Percentiles rank a stretch among this genome's conserved stretches.
Evolutionary conservation across 192 early-diverging fungal species (phyloP).

Genomic region (Dissophora ornata): DNA sequence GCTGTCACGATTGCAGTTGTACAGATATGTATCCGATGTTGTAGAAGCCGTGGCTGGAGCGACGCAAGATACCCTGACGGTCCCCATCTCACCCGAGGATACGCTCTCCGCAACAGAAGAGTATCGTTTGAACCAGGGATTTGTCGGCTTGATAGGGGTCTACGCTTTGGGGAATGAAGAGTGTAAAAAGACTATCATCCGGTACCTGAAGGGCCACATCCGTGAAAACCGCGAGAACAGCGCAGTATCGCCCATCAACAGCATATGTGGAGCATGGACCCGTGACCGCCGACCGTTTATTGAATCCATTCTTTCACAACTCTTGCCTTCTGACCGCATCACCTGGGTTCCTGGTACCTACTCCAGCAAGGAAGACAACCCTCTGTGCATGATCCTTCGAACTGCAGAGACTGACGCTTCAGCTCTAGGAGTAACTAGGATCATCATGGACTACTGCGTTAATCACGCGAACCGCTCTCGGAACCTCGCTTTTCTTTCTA

Average conservation of each 20-base stretch:
- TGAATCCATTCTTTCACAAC: background rate
- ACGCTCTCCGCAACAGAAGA: background rate
- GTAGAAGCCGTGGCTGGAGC: too few relatives aligned
- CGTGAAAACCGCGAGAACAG: background rate
- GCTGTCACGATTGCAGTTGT: too few relatives aligned
- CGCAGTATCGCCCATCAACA: background rate
- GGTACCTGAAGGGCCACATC: background rate
- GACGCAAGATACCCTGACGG: too few relatives aligned
- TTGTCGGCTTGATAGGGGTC: background rate
- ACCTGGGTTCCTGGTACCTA: constrained; percentile 24
- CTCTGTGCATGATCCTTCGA: background rate
- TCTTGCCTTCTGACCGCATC: background rate
- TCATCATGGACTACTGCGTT: constrained; percentile 13
- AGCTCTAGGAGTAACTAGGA: background rate
- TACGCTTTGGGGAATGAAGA: background rate
- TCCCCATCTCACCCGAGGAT: background rate
- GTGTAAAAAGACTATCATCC: background rate
- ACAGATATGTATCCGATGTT: too few relatives aligned
- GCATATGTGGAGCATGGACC: background rate
- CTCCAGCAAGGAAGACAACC: background rate
- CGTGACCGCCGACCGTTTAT: background rate
- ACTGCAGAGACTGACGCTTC: background rate
- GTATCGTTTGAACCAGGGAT: background rate
- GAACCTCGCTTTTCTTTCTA: constrained; percentile 3
- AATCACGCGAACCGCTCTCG: too few relatives aligned